Conservation (phyloP, 1,284 basidiomycete genomes). For the Wolfiporia cocos region DNA sequence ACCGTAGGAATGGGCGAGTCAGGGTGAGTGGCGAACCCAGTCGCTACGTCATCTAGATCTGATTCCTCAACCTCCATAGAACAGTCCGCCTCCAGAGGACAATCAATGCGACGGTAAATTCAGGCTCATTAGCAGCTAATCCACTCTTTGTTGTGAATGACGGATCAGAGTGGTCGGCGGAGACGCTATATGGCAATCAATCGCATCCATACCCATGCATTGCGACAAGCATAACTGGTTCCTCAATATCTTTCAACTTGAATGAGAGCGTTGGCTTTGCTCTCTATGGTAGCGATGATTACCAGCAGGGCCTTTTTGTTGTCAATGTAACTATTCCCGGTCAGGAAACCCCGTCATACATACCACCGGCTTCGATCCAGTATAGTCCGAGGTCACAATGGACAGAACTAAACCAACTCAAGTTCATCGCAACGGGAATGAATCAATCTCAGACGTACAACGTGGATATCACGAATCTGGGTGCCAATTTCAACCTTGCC, state of each 20-base stretch:
- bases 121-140: too few species aligned
- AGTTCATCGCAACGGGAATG: not conserved
- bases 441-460: not conserved
- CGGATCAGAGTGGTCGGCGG: not conserved
- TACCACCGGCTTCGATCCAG: not conserved
- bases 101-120: too few species aligned
- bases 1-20: not conserved
- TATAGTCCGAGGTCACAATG: conserved; percentile 1
- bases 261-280: not conserved
- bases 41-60: not conserved
- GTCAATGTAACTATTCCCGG: not conserved
- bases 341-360: not conserved
- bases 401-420: not conserved
- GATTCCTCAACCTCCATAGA: too few species aligned
- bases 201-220: not conserved
- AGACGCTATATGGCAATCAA: not conserved
- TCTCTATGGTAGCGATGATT: conserved; percentile 2
- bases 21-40: not conserved
- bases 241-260: not conserved
- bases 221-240: not conserved
- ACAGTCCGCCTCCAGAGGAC: too few species aligned
- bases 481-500: not conserved
- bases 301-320: not conserved
- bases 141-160: not conserved
- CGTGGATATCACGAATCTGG: conserved; percentile 1